These are phyloP conservation scores for Cyberlindnera mississippiensis DNA, from an alignment of 805 yeast species.

Conservation along the genomic window DNA sequence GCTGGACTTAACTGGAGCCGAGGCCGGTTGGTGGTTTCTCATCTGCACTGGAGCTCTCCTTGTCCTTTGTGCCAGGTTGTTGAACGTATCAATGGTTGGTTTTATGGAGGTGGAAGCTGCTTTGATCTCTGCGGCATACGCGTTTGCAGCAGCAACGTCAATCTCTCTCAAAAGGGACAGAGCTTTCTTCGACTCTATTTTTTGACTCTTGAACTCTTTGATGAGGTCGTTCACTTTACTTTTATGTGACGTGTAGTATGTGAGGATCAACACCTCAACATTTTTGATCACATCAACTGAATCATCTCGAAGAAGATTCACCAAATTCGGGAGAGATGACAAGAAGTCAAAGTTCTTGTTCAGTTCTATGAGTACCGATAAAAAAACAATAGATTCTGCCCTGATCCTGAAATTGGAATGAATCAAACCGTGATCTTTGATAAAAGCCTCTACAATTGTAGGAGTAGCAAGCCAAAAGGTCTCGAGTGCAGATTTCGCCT, in stretches of 20 bases:
- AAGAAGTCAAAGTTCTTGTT: conserved; percentile 33
- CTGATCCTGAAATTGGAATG: conserved; percentile 36
- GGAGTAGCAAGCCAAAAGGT: conserved; percentile 55
- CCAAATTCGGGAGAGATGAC: conserved; percentile 24
- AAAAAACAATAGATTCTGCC: conserved; percentile 42
- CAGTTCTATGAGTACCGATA: conserved; percentile 38
- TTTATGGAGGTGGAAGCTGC: conserved; percentile 4
- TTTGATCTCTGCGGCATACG: conserved; percentile 17
- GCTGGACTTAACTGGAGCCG: conserved; percentile 5
- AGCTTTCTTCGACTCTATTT: conserved; percentile 19
- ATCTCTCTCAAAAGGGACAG: conserved; percentile 18
- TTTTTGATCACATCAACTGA: conserved; percentile 24
- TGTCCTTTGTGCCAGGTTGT: conserved; percentile 17
- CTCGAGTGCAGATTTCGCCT: conserved; percentile 48
- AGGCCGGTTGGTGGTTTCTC: background rate
- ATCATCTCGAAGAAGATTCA: conserved; percentile 26
- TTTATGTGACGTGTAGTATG: conserved; percentile 23
- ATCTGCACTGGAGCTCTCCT: conserved; percentile 1
- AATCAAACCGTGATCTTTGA: conserved; percentile 42
- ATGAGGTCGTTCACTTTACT: conserved; percentile 17
- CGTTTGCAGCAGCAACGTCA: conserved; percentile 20
- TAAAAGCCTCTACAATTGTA: conserved; percentile 39
- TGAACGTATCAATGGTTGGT: conserved; percentile 27
- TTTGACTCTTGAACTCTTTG: conserved; percentile 22
- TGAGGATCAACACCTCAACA: conserved; percentile 24